These are phyloP conservation scores for Emergomyces orientalis DNA, from an alignment of 2,329 filamentous ascomycete genomes.

Conservation along the genomic window DNA sequence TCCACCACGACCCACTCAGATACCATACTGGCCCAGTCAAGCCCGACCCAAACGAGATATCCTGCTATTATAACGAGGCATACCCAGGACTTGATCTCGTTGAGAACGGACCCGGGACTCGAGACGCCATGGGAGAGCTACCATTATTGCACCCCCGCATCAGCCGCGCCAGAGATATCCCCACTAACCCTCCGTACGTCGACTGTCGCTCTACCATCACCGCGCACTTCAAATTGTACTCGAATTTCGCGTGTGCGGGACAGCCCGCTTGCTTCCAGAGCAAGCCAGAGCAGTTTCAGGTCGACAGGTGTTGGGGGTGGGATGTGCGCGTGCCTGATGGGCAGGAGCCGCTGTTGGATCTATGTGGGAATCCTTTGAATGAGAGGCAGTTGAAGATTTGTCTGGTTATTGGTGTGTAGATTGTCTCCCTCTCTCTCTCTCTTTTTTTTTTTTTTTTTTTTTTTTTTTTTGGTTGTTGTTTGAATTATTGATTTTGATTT, in stretches of 20 bases:
- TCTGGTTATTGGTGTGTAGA: neutral
- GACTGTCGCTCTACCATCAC: neutral
- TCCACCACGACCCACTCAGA: neutral
- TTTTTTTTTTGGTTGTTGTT: neutral
- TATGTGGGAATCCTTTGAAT: neutral
- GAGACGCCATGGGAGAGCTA: neutral
- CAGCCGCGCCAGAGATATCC: neutral
- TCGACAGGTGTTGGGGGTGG: slow-evolving; percentile 5
- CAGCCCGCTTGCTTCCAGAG: neutral
- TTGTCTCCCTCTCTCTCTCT: neutral
- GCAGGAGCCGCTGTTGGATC: neutral
- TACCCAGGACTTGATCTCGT: neutral
- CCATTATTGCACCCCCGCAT: neutral
- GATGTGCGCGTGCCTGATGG: neutral
- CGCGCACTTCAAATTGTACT: slow-evolving; percentile 1
- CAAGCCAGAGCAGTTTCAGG: neutral
- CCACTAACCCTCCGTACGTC: neutral
- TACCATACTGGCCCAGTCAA: neutral
- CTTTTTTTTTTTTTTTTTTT: neutral
- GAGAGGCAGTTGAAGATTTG: slow-evolving; percentile 1
- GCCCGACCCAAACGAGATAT: neutral
- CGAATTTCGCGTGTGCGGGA: neutral
- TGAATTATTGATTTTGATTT: neutral
- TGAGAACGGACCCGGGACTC: neutral
- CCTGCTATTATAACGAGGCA: neutral